phyloP scores from a whole-genome alignment of 495 filamentous ascomycete species.

The Evernia prunastri region DNA sequence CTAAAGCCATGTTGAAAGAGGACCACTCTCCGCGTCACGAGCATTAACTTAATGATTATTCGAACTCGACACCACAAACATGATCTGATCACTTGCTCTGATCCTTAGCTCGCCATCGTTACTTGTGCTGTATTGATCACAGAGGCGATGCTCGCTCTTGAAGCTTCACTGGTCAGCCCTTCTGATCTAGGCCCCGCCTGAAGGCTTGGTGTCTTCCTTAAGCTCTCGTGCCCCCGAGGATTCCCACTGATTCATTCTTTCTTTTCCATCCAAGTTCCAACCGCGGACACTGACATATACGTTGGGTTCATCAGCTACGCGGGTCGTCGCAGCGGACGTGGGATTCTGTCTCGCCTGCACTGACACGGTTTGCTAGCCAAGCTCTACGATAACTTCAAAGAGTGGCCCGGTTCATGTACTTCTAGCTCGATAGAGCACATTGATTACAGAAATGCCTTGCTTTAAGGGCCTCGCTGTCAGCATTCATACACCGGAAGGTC shows the following conservation, averaged over 20 bases:
- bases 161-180: not conserved
- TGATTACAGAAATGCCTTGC: conserved; percentile 65
- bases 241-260: not conserved
- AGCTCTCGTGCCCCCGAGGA: not conserved
- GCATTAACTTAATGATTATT: not conserved
- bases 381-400: not conserved
- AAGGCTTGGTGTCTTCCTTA: not conserved
- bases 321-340: not conserved
- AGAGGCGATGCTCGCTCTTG: conserved; percentile 1
- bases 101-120: not conserved
- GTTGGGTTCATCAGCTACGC: not conserved
- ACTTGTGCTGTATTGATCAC: not conserved
- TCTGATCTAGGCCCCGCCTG: not conserved
- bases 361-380: not conserved
- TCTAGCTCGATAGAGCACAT: not conserved
- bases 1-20: conserved; percentile 1
- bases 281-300: not conserved
- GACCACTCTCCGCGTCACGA: conserved; percentile 4
- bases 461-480: conserved; percentile 96
- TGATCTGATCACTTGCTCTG: not conserved
- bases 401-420: not conserved
- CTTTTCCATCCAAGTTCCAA: not conserved
- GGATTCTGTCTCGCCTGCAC: not conserved
- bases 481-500: conserved; percentile 85
- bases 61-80: not conserved